Conservation (phyloP, 768 basidiomycete species). For the Leccinum broughii region DNA sequence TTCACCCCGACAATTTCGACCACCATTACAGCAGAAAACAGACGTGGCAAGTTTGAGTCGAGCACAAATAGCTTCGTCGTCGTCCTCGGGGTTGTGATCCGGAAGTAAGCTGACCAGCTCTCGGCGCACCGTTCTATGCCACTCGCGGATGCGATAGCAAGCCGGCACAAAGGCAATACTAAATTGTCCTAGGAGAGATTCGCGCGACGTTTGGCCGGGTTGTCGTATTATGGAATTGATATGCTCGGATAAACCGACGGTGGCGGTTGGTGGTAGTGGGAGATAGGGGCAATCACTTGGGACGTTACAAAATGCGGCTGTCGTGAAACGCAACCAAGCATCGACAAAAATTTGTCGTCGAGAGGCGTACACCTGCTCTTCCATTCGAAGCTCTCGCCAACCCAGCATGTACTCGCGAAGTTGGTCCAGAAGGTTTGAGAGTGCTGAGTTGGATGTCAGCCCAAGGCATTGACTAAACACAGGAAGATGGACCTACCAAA, state of each 20-base stretch:
- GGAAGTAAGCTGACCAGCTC: conserved; percentile 31
- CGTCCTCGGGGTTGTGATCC: conserved; percentile 16
- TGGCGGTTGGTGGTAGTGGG: conserved; percentile 30
- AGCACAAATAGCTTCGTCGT: conserved; percentile 17
- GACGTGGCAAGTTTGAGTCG: conserved; percentile 32
- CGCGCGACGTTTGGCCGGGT: conserved; percentile 3
- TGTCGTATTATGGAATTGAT: conserved; percentile 31
- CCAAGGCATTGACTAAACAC: not conserved
- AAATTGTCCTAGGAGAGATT: conserved; percentile 19
- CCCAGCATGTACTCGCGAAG: conserved; percentile 28
- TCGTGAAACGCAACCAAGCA: conserved; percentile 27
- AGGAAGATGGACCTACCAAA: conserved; percentile 15
- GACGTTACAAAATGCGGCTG: conserved; percentile 13
- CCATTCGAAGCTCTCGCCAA: conserved; percentile 34
- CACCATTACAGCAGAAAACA: conserved; percentile 24
- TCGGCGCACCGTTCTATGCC: conserved; percentile 29
- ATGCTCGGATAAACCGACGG: conserved; percentile 22
- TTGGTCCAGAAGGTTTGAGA: conserved; percentile 17
- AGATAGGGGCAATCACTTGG: conserved; percentile 20
- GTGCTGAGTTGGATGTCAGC: conserved; percentile 21
- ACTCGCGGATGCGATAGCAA: conserved; percentile 23
- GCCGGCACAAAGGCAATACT: conserved; percentile 16
- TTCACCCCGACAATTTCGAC: conserved; percentile 15
- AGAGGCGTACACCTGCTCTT: conserved; percentile 28
- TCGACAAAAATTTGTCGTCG: conserved; percentile 30